Conservation (phyloP, 2,329 filamentous ascomycete species). For the Annulohypoxylon truncatum region DNA sequence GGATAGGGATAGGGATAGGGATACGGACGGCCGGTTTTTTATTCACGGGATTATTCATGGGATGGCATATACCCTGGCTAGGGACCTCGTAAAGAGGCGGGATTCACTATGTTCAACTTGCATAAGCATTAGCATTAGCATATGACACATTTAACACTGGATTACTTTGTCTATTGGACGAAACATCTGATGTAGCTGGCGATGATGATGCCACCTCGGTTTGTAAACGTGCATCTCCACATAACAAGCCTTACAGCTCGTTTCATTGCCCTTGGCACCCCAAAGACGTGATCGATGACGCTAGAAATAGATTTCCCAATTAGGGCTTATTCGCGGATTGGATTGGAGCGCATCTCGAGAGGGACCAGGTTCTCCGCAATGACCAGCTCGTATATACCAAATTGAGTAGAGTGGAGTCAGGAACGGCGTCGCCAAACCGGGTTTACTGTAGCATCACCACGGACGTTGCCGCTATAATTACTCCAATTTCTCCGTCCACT, state of each 20-base stretch:
- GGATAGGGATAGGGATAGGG: background rate
- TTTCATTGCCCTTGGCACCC: background rate
- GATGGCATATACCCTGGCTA: background rate
- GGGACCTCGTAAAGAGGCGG: background rate
- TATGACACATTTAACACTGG: background rate
- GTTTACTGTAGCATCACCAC: constrained; percentile 28
- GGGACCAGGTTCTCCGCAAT: constrained; percentile 37
- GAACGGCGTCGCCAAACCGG: background rate
- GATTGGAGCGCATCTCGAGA: constrained; percentile 34
- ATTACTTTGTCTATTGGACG: background rate
- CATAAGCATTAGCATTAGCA: background rate
- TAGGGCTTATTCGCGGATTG: background rate
- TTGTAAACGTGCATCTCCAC: background rate
- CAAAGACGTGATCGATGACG: background rate
- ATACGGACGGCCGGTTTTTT: background rate
- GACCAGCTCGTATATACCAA: constrained; percentile 19
- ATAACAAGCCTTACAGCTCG: background rate
- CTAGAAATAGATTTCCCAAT: constrained; percentile 16
- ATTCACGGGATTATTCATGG: background rate
- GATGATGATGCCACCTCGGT: constrained; percentile 1
- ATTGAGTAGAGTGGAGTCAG: constrained; percentile 12
- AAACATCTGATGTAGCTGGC: background rate
- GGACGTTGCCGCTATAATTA: constrained; percentile 7
- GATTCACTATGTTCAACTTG: background rate
- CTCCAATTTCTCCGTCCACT: constrained; percentile 29